Base-by-base conservation (phyloP, 148 eudicot species). In the Rhododendron ferrugineum region DNA sequence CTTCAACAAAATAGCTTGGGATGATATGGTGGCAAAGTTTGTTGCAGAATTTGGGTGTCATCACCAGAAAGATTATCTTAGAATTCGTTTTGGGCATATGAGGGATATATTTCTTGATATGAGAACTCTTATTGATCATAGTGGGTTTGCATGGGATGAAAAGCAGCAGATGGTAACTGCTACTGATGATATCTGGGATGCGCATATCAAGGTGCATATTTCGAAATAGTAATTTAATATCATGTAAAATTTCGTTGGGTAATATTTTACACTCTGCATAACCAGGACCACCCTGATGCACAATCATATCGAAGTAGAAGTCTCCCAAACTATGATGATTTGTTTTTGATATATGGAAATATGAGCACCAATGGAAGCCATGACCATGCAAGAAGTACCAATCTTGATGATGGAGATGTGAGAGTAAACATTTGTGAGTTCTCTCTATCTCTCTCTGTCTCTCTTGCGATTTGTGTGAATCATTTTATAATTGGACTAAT, bases 91-190 rank as follows among this genome's bases (percentile, higher is more conserved):
- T 68, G 58, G 70, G 62, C 20, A 26, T 14, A 7, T 83, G 85
- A 83, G 85, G 40, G 70, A 70, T 37, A 58, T 47, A 47, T 83
- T 68, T 30, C 37, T 40, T 83, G 78, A 46, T 83, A 83, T 83
- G 85, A 46, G 76, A 68, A 70, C 60, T 46, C 85, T 83, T 70
- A 50, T 83, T 44, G 85, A 70, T 70, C 78, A 83, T 2, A 47
- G 62, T 70, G 85, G 85, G 78, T 83, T 83, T 83, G 78, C 62
- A 83, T 83, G 85, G 85, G 85, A 83, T 70, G 85, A 83, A 30
- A 68, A 44, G 78, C 78, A 70, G 49, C 85, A 83, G 78, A 83
- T 83, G 85, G 13, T 83, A 49, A 83, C 44, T 47, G 64, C 85
- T 70, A 83, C 54, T 83, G 78, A 70, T 30, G 85, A 83, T 26